A percentile compares a stretch with the other conserved stretches of the same genome.
Conservation (phyloP, 768 basidiomycete species). For the Dacryopinax spathularia region DNA sequence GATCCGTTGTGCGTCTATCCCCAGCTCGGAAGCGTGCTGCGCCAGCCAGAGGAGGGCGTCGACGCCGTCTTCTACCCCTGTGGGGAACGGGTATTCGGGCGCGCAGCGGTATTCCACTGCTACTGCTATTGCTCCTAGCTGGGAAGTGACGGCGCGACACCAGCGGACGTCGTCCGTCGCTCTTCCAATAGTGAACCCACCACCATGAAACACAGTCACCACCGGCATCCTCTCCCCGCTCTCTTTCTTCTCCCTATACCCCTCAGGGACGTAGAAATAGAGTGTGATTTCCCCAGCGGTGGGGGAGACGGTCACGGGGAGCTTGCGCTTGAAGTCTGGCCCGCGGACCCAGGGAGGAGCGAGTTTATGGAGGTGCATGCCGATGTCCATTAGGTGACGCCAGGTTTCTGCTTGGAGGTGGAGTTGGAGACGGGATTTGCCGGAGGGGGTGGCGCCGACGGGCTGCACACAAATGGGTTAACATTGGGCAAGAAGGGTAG, state of each 20-base stretch:
- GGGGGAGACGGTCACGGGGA: constrained; percentile 5
- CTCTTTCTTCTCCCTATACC: not conserved
- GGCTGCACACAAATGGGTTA: too few species aligned
- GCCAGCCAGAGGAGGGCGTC: constrained; percentile 14
- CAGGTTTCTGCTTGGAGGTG: constrained; percentile 5
- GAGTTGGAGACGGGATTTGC: not conserved
- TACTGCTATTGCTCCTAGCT: constrained; percentile 12
- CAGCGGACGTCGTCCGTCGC: constrained; percentile 15
- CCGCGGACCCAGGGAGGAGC: not conserved
- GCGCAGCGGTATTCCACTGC: constrained; percentile 17
- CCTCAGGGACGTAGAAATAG: constrained; percentile 7
- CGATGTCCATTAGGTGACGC: constrained; percentile 8
- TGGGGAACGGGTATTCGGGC: constrained; percentile 17
- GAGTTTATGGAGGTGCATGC: constrained; percentile 8
- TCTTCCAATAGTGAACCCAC: constrained; percentile 13
- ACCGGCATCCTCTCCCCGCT: constrained; percentile 1
- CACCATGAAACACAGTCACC: constrained; percentile 10
- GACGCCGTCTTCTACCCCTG: constrained; percentile 17
- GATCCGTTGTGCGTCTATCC: constrained; percentile 13
- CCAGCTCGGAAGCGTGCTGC: constrained; percentile 10
- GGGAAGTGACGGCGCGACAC: constrained; percentile 8
- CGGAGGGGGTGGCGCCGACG: too few species aligned
- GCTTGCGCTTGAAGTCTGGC: constrained; percentile 1
- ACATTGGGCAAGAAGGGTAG: too few species aligned
- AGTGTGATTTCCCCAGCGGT: not conserved